Evolutionary conservation across 768 basidiomycete species (phyloP).

Genomic region (Mycena venus): DNA sequence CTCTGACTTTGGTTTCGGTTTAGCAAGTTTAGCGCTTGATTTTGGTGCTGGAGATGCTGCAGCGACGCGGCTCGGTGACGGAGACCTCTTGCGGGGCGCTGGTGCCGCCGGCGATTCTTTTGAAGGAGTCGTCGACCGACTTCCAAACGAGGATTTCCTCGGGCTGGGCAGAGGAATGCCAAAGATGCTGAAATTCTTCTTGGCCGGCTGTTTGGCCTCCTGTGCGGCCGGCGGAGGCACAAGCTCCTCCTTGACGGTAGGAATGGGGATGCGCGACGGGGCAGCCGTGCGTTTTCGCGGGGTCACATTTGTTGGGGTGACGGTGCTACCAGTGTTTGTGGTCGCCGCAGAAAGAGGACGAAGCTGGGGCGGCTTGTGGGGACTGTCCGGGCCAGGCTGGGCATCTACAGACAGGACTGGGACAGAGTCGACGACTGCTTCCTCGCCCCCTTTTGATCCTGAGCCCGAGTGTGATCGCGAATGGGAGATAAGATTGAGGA

Average conservation of each 20-base stretch:
- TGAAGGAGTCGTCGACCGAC: slow-evolving; percentile 18
- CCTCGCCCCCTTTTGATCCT: slow-evolving; percentile 23
- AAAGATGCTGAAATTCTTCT: slow-evolving; percentile 30
- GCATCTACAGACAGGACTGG: slow-evolving; percentile 9
- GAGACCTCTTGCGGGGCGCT: slow-evolving; percentile 1
- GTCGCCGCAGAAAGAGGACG: slow-evolving; percentile 29
- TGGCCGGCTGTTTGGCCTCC: slow-evolving; percentile 1
- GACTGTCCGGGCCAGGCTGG: not conserved
- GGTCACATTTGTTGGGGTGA: slow-evolving; percentile 24
- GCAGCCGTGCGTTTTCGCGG: slow-evolving; percentile 24
- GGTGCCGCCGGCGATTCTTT: slow-evolving; percentile 2
- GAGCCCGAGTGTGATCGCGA: slow-evolving; percentile 29
- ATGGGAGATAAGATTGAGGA: slow-evolving; percentile 24
- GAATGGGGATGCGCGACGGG: slow-evolving; percentile 29
- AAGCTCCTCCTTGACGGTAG: slow-evolving; percentile 25
- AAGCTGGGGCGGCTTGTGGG: slow-evolving; percentile 11
- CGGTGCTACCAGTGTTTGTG: slow-evolving; percentile 26
- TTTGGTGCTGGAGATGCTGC: slow-evolving; percentile 15
- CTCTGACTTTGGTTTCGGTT: slow-evolving; percentile 14
- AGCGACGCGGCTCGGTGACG: slow-evolving; percentile 9
- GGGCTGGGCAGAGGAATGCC: slow-evolving; percentile 35
- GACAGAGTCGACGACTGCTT: slow-evolving; percentile 4
- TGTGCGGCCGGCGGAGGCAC: not conserved
- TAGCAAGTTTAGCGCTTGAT: not conserved
- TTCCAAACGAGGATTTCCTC: slow-evolving; percentile 22